These are phyloP conservation scores for Globisporangium heterothallicum DNA, from an alignment of 352 stramenopile genomes.

Conservation along the genomic window DNA sequence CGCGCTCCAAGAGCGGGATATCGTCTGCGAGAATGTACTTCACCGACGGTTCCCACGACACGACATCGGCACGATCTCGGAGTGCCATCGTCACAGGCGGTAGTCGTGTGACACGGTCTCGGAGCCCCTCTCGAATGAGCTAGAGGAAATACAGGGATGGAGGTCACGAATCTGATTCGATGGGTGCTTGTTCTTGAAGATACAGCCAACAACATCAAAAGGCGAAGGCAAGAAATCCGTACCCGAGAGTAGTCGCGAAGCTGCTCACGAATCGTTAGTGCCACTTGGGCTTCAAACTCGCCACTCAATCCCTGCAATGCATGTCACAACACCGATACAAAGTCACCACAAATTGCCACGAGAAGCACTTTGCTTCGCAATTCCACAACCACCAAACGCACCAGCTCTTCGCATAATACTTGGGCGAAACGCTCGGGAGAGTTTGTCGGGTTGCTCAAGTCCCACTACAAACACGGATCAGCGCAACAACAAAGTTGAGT, in stretches of 20 bases:
- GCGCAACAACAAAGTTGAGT: neutral
- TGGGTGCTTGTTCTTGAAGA: too few species aligned
- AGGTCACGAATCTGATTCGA: too few species aligned
- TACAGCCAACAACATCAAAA: neutral
- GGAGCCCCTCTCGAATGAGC: conserved; percentile 67
- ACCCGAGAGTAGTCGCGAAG: conserved; percentile 71
- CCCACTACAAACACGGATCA: conserved; percentile 34
- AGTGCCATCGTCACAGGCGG: conserved; percentile 48
- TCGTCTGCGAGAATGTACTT: conserved; percentile 76
- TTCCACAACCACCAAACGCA: conserved; percentile 17
- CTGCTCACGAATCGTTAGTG: conserved; percentile 74
- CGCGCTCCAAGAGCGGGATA: conserved; percentile 61
- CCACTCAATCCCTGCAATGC: conserved; percentile 51
- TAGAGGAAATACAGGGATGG: conserved; percentile 15
- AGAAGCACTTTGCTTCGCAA: too few species aligned
- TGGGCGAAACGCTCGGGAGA: conserved; percentile 65
- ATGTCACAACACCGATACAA: neutral
- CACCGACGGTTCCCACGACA: conserved; percentile 59
- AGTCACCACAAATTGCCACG: too few species aligned
- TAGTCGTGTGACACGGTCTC: conserved; percentile 51
- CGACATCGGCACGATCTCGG: conserved; percentile 57
- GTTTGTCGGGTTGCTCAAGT: conserved; percentile 59
- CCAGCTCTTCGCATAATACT: conserved; percentile 63
- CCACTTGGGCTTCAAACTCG: conserved; percentile 74
- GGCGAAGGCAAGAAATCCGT: conserved; percentile 3